Percentiles rank a stretch among this genome's conserved stretches.
phyloP scores from a whole-genome alignment of 768 basidiomycete species.

The Phanerochaete sordida region DNA sequence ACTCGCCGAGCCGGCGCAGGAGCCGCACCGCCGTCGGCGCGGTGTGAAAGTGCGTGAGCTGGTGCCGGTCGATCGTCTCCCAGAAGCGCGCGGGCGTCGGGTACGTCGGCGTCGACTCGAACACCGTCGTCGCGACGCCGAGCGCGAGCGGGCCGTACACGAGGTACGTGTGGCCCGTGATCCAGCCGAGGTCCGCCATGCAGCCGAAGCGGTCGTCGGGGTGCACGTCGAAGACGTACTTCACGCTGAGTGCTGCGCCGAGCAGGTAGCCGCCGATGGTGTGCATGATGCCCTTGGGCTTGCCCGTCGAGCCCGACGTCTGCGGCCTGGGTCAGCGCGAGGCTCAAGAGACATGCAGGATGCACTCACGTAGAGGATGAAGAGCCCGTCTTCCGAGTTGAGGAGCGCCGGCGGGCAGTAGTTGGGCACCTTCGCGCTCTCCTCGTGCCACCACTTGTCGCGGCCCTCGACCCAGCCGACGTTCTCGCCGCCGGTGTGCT shows the following conservation, averaged over 20 bases:
- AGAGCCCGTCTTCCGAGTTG: slow-evolving; percentile 89
- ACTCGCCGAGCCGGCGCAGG: slow-evolving; percentile 77
- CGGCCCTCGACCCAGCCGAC: slow-evolving; percentile 82
- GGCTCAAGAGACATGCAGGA: not conserved
- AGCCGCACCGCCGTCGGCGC: slow-evolving; percentile 94
- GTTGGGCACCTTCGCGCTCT: slow-evolving; percentile 76
- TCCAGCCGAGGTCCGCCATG: slow-evolving; percentile 99
- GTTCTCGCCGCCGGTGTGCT: slow-evolving; percentile 72
- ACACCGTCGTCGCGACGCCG: slow-evolving; percentile 79
- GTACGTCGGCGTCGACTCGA: slow-evolving; percentile 98
- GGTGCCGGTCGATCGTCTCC: slow-evolving; percentile 89
- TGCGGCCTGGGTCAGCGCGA: slow-evolving; percentile 26
- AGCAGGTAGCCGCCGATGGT: slow-evolving; percentile 90
- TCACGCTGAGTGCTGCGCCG: slow-evolving; percentile 86
- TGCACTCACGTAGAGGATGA: slow-evolving; percentile 91
- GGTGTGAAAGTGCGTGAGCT: slow-evolving; percentile 94
- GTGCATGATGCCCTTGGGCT: slow-evolving; percentile 96
- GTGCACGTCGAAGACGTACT: slow-evolving; percentile 98
- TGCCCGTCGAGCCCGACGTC: slow-evolving; percentile 94
- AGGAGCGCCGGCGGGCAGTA: slow-evolving; percentile 91
- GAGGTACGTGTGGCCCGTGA: slow-evolving; percentile 96
- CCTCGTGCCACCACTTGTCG: slow-evolving; percentile 98
- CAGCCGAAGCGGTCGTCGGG: slow-evolving; percentile 95
- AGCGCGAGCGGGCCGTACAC: slow-evolving; percentile 90
- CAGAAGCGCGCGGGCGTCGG: slow-evolving; percentile 96